Percentiles rank a stretch among this genome's conserved stretches.
Conservation (phyloP, 1,284 basidiomycete genomes). For the Schizophyllum commune region DNA sequence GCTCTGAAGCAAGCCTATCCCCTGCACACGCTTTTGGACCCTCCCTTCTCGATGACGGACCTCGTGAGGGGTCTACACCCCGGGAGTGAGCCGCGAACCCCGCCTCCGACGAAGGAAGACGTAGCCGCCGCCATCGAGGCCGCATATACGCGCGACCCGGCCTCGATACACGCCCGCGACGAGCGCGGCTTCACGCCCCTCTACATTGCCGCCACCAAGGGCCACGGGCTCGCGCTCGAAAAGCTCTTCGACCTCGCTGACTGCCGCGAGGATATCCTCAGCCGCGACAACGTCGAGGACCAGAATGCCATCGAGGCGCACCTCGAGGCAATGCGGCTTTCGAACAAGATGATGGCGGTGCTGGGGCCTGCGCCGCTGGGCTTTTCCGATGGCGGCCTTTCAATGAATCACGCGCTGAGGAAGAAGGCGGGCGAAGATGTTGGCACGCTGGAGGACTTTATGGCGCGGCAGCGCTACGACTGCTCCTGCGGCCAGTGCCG, state of each 20-base stretch:
- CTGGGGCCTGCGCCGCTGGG: too few relatives aligned
- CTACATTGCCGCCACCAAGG: constrained; percentile 4
- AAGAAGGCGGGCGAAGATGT: too few relatives aligned
- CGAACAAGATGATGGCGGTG: neutral
- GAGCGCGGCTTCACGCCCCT: constrained; percentile 4
- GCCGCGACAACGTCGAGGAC: constrained; percentile 5
- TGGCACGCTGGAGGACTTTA: constrained; percentile 1
- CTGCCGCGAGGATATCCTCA: constrained; percentile 3
- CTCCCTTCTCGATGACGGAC: too few relatives aligned
- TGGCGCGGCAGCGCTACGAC: constrained; percentile 5
- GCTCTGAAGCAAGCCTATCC: too few relatives aligned
- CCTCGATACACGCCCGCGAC: constrained; percentile 1
- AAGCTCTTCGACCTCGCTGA: constrained; percentile 2
- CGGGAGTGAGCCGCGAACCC: too few relatives aligned
- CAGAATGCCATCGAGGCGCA: constrained; percentile 4
- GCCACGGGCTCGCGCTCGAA: constrained; percentile 1
- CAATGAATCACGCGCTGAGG: too few relatives aligned
- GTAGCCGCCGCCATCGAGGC: neutral
- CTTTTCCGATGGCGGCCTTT: too few relatives aligned
- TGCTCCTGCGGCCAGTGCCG: constrained; percentile 5
- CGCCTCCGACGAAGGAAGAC: neutral
- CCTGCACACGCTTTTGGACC: too few relatives aligned
- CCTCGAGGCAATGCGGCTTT: constrained; percentile 1
- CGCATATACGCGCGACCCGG: neutral
- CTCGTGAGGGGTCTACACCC: too few relatives aligned